Evolutionary conservation across 2,329 filamentous ascomycete genomes (phyloP).

Genomic region (Zymoseptoria pseudotritici): DNA sequence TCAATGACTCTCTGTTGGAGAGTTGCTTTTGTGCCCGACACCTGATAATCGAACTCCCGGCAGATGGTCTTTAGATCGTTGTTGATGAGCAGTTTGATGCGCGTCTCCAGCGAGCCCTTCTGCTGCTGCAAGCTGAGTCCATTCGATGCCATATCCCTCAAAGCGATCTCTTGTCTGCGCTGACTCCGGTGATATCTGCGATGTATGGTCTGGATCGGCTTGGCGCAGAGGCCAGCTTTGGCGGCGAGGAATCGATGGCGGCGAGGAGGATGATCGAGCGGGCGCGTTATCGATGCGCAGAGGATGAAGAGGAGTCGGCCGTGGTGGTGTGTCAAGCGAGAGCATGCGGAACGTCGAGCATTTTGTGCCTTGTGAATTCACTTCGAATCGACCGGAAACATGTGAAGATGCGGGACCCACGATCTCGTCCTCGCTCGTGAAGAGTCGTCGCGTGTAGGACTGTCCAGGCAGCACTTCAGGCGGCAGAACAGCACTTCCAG

Average conservation of each 20-base stretch:
- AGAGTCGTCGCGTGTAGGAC: not conserved
- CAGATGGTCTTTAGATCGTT: slow-evolving; percentile 70
- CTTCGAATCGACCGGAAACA: not conserved
- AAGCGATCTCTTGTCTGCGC: not conserved
- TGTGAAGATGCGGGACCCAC: not conserved
- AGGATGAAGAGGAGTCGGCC: not conserved
- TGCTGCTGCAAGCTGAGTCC: slow-evolving; percentile 36
- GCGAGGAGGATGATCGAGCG: not conserved
- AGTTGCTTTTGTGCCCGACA: slow-evolving; percentile 77
- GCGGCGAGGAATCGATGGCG: not conserved
- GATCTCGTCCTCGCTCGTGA: not conserved
- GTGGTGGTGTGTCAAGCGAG: not conserved
- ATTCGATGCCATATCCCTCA: slow-evolving; percentile 22
- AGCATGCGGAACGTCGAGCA: not conserved
- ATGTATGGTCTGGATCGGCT: not conserved
- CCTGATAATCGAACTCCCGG: slow-evolving; percentile 62
- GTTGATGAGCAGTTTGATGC: slow-evolving; percentile 49
- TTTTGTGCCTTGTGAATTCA: not conserved
- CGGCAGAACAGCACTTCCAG: not conserved
- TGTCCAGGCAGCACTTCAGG: not conserved
- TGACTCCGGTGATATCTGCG: not conserved
- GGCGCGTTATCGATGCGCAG: not conserved
- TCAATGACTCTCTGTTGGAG: slow-evolving; percentile 71
- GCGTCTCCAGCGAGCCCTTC: slow-evolving; percentile 20
- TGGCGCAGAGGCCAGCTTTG: not conserved